Conservation (phyloP, 176 grass and related monocot species). For the Oryza longistaminata region DNA sequence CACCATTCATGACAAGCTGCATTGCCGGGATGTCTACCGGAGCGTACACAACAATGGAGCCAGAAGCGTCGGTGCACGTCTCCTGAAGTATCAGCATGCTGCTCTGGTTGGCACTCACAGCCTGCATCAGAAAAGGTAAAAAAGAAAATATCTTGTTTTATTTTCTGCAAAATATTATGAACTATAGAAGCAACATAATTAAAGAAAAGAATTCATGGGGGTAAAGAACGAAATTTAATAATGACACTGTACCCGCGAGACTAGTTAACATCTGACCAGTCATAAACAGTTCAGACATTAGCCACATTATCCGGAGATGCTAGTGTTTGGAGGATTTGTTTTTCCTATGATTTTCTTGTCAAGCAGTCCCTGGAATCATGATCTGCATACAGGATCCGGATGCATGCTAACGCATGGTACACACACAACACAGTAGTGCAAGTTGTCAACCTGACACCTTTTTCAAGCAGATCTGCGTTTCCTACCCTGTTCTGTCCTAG, state of each 20-base stretch:
- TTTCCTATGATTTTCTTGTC: background rate
- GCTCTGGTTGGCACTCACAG: slow-evolving; percentile 78
- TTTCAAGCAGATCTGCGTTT: slow-evolving; percentile 45
- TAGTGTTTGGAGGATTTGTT: slow-evolving; percentile 8
- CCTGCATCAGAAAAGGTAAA: slow-evolving; percentile 42
- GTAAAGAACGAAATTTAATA: background rate
- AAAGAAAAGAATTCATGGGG: background rate
- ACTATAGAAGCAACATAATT: background rate
- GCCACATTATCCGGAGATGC: background rate
- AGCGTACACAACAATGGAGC: slow-evolving; percentile 95
- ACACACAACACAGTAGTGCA: slow-evolving; percentile 18
- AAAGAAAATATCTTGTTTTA: background rate
- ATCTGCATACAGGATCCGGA: slow-evolving; percentile 25
- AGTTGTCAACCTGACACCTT: slow-evolving; percentile 52
- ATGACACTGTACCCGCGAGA: background rate
- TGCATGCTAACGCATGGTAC: slow-evolving; percentile 9
- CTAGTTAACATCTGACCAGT: slow-evolving; percentile 4
- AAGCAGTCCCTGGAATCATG: background rate
- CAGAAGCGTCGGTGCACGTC: slow-evolving; percentile 86
- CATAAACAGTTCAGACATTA: slow-evolving; percentile 27
- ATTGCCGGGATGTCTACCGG: slow-evolving; percentile 95
- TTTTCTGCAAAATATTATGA: background rate
- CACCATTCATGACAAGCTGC: slow-evolving; percentile 96
- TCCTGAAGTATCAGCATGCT: slow-evolving; percentile 99
- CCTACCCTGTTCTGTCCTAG: slow-evolving; percentile 41